Evolutionary conservation across 2,329 filamentous ascomycete genomes (phyloP), one percentile per base, ranked within the genome.

Genomic region (Cladosporium sp.): DNA sequence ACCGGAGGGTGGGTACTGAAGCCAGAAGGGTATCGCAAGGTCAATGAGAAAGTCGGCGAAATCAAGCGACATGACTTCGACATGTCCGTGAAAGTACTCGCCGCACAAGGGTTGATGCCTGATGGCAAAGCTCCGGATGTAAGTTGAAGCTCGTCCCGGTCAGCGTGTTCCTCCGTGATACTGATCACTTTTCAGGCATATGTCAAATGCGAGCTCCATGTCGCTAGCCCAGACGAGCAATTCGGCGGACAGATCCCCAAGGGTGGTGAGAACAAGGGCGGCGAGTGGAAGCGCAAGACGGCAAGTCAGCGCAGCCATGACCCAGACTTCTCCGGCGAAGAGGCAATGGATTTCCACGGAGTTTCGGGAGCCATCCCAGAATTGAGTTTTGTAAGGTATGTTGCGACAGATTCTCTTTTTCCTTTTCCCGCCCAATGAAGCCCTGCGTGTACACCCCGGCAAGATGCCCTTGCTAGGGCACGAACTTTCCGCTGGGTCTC

Each of bases 1-100:
- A 88, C 89, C 52, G 78, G 84, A 42, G 92, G 93, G 40, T 97
- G 90, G 89, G 85, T 92, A 2, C 80, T 94, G 61, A 97, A 97
- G 74, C 92, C 92, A 0, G 72, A 81, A 34, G 88, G 88, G 15
- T 94, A 92, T 72, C 87, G 85, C 50, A 75, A 72, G 62, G 67
- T 60, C 14, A 51, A 60, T 20, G 58, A 52, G 55, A 39, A 61
- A 37, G 49, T 61, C 49, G 60, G 55, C 37, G 56, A 64, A 37
- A 58, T 64, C 6, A 56, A 63, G 30, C 60, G 65, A 19, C 65
- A 60, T n/a, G 63, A 60, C 8, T 74, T 96, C 30, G 82, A 88
- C 64, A 78, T 96, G 8, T 80, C 76, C 51, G 86, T 96, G 63
- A 88, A 85, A 36, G 75, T 96, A 25, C 81, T 91, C 59, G 90